phyloP scores from a whole-genome alignment of 2,329 filamentous ascomycete genomes.

The Sclerotinia nivalis region DNA sequence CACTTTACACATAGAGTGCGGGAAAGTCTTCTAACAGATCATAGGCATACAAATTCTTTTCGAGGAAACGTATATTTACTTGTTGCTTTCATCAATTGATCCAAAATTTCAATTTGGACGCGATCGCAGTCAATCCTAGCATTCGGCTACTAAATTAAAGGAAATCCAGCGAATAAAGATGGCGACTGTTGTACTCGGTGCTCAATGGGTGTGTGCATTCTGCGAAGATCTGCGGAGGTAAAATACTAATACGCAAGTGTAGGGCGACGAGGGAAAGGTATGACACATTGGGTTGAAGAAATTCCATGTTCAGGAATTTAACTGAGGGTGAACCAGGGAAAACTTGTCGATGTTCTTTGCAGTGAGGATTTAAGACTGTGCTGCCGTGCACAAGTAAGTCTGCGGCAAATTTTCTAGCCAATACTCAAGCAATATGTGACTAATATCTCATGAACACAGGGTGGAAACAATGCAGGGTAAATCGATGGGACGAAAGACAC shows the following conservation, averaged over 20 bases:
- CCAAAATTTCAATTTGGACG: background rate
- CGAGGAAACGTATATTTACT: background rate
- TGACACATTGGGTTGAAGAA: background rate
- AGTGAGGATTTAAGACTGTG: slow-evolving; percentile 20
- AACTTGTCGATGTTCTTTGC: slow-evolving; percentile 53
- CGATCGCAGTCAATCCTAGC: background rate
- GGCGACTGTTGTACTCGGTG: slow-evolving; percentile 56
- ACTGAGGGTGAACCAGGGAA: slow-evolving; percentile 49
- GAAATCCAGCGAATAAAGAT: slow-evolving; percentile 10
- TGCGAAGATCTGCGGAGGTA: slow-evolving; percentile 13
- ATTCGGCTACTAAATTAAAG: slow-evolving; percentile 29
- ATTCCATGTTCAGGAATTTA: background rate
- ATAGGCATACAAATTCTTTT: slow-evolving; percentile 13
- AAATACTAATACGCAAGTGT: slow-evolving; percentile 17
- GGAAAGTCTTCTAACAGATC: slow-evolving; percentile 23
- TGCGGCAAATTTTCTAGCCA: slow-evolving; percentile 22
- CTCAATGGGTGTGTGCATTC: slow-evolving; percentile 55
- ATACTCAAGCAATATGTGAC: background rate
- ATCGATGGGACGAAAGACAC: slow-evolving; percentile 3
- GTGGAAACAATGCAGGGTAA: slow-evolving; percentile 57
- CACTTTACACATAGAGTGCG: slow-evolving; percentile 17
- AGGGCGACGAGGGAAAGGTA: slow-evolving; percentile 25
- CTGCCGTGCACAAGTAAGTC: slow-evolving; percentile 21
- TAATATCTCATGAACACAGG: slow-evolving; percentile 34
- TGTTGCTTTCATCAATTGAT: slow-evolving; percentile 15